Percentiles rank a stretch among this genome's conserved stretches.
These are phyloP conservation scores for Kandelia obovata DNA, from an alignment of 345 rosid genomes.

Conservation along the genomic window DNA sequence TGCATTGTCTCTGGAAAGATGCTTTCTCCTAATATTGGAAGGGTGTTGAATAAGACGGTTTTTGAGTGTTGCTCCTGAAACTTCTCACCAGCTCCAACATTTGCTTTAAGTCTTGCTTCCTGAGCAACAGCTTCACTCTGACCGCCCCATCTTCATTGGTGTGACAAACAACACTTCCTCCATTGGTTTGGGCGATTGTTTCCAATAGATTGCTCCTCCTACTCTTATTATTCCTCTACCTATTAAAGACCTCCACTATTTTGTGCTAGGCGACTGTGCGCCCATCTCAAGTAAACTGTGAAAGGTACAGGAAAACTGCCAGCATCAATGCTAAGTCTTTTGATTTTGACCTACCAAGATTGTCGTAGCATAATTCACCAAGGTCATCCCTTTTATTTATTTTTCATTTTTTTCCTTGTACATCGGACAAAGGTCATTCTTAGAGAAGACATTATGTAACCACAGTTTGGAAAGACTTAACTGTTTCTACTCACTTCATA, in stretches of 20 bases:
- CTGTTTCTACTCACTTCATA: no score
- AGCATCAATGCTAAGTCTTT: no score
- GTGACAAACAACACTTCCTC: constrained; percentile 23
- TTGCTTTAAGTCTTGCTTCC: constrained; percentile 47
- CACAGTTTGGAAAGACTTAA: no score
- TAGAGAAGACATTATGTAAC: no score
- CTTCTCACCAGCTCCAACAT: constrained; percentile 28
- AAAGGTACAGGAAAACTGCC: no score
- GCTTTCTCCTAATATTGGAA: constrained; percentile 1
- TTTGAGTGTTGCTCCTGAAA: background rate
- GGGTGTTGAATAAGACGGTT: background rate
- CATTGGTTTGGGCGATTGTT: constrained; percentile 18
- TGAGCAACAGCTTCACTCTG: constrained; percentile 40
- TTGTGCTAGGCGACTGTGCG: no score
- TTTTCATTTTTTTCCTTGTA: no score
- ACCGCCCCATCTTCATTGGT: constrained; percentile 29
- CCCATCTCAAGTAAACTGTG: no score
- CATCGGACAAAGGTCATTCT: no score
- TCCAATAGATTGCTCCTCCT: constrained; percentile 27
- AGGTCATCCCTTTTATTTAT: no score
- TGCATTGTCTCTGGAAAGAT: constrained; percentile 3
- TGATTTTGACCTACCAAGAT: no score
- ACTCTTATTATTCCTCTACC: constrained; percentile 16
- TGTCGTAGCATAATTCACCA: no score
- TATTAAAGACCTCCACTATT: background rate